Base-by-base conservation (phyloP, 2,329 filamentous ascomycete genomes). In the Aspergillus sp. region DNA sequence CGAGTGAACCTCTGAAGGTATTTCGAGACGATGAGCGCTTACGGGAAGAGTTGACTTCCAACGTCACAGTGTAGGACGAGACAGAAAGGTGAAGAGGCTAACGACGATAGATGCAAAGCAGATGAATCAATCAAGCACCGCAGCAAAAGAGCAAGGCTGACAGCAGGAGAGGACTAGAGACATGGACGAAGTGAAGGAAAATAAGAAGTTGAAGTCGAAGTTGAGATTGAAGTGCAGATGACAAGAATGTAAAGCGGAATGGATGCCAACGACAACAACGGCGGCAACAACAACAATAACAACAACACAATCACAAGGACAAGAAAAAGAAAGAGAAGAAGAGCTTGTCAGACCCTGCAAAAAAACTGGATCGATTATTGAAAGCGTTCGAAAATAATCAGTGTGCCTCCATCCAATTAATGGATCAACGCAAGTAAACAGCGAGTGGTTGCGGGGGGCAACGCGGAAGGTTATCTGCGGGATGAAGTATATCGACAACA, bases 371-470 rank as follows among this genome's bases (percentile, higher is more conserved):
- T 19, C 2, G 19, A 19, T 19, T 19, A 19, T 19, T 19, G 19
- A 19, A 19, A 19, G 19, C 19, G 19, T 19, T 19, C 19, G 2
- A 19, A 19, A 19, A 19, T 19, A 19, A 19, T 19, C 19, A 19
- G 19, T 19, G 19, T 19, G 19, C 19, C 19, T 19, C 19, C 19
- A 19, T 19, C 19, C 19, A 19, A 19, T 19, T 19, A 19, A 19
- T 19, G 19, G 46, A 48, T 50, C 48, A 48, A 48, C 45, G 46
- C 54, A 47, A 53, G 58, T 64, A 65, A 65, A 65, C 62, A 65
- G 52, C 48, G 52, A 59, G 55, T 55, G 53, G 62, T 64, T 64
- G 62, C 58, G 50, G 52, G 52, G 60, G 62, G 62, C 61, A 65
- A 65, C 62, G 43, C 39, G 29, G 36, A 48, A 48, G 47, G 48